Evolutionary conservation across 1,284 basidiomycete species (phyloP).

Genomic region (Apiotrichum brassicae): DNA sequence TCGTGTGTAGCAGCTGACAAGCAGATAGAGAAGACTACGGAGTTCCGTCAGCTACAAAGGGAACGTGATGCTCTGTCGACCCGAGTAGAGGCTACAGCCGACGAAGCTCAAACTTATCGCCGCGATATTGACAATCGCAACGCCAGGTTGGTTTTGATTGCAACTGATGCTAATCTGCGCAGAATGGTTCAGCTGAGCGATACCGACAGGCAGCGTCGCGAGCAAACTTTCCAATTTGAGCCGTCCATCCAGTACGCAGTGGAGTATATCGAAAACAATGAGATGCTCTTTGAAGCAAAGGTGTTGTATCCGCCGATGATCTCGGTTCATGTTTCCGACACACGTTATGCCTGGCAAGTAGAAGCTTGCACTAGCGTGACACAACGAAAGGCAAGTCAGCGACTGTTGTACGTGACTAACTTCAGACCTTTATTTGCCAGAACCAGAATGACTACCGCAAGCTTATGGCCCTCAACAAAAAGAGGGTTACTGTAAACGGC

Average conservation of each 20-base stretch:
- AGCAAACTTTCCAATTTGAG: slow-evolving; percentile 52
- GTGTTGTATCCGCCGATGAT: slow-evolving; percentile 81
- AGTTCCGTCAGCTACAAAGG: background rate
- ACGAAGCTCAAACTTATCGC: background rate
- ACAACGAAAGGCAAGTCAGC: slow-evolving; percentile 57
- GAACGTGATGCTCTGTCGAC: background rate
- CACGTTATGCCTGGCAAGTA: slow-evolving; percentile 59
- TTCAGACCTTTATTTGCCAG: slow-evolving; percentile 80
- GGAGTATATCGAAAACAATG: slow-evolving; percentile 68
- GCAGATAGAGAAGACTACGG: background rate
- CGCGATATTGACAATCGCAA: slow-evolving; percentile 3
- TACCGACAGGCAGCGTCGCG: slow-evolving; percentile 50
- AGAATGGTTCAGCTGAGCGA: slow-evolving; percentile 61
- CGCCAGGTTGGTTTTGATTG: background rate
- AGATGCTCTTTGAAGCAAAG: slow-evolving; percentile 62
- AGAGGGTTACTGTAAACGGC: slow-evolving; percentile 29
- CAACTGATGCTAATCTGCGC: background rate
- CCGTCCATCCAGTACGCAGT: slow-evolving; percentile 57
- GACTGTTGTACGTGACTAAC: slow-evolving; percentile 6
- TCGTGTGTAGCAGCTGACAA: background rate
- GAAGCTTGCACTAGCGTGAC: slow-evolving; percentile 63
- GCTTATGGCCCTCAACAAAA: slow-evolving; percentile 62
- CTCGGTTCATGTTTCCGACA: slow-evolving; percentile 64
- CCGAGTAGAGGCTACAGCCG: background rate
- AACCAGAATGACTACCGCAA: slow-evolving; percentile 73